Evolutionary conservation across 306 rosid genomes (phyloP), one percentile per base, ranked within the genome.

Genomic region (Dalbergia cochinchinensis): DNA sequence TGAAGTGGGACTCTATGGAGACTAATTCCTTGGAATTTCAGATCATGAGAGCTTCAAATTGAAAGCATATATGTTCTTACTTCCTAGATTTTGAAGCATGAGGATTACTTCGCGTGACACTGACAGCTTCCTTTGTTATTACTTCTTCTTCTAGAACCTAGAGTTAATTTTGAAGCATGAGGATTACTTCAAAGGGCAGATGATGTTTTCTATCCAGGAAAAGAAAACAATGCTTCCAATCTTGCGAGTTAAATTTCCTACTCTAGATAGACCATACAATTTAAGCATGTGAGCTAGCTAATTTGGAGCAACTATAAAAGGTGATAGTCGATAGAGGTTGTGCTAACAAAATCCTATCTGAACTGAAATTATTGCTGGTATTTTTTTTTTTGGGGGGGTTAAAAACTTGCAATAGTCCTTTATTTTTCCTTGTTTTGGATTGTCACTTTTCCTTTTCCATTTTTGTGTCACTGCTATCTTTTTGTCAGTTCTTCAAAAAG

Each of bases 121-220:
- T 5, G 0, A 7, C n/a, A 48, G 47, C 62, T 71, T 51, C 53
- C 65, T 16, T 35, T 48, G 26, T 41, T 54, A 5, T 10, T 58
- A 58, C 51, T 53, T n/a, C 0, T 70, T 31, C 5, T 71, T 10
- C 39, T 72, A 4, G 45, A 31, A 51, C 47, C n/a, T 33, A 11
- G 44, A 71, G 62, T 51, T 54, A 16, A 37, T 54, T 72, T 54
- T n/a, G n/a, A n/a, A n/a, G n/a, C n/a, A n/a, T n/a, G n/a, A n/a
- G n/a, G n/a, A n/a, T n/a, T n/a, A 35, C 35, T 18, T 64, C 10
- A 58, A 51, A 22, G 33, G 7, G 41, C 41, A 37, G 5, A 4
- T 31, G 6, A 15, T 58, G 31, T 74, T 62, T 62, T 63, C 48
- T 5, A 37, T 51, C 6, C 22, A 9, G 4, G 8, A 33, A n/a